Evolutionary conservation across 768 basidiomycete genomes (phyloP).

Genomic region (Boletellus emodensis): DNA sequence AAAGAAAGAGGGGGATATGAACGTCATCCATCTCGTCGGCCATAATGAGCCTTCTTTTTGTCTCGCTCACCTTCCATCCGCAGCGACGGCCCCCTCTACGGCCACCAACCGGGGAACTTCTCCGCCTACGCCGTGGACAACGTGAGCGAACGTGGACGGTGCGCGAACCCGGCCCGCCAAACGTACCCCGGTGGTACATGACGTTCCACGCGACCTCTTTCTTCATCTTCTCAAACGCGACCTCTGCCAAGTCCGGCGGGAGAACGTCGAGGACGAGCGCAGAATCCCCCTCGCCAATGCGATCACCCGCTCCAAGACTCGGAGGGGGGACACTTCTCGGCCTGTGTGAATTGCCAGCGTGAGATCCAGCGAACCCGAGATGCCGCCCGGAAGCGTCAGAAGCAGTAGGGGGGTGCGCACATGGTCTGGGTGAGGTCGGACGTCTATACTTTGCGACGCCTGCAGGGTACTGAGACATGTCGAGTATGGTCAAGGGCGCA

Average conservation of each 20-base stretch:
- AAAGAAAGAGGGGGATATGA: neutral
- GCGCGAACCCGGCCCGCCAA: neutral
- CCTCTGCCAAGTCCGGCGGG: slow-evolving; percentile 49
- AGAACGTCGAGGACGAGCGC: slow-evolving; percentile 56
- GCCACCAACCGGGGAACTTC: slow-evolving; percentile 67
- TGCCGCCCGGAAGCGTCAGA: neutral
- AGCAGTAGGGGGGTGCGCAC: slow-evolving; percentile 8
- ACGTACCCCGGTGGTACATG: slow-evolving; percentile 72
- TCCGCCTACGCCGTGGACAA: slow-evolving; percentile 47
- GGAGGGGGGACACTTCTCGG: slow-evolving; percentile 19
- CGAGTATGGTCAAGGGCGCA: slow-evolving; percentile 2
- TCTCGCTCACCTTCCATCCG: slow-evolving; percentile 44
- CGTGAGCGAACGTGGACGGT: neutral
- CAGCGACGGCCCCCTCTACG: slow-evolving; percentile 51
- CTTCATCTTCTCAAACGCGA: slow-evolving; percentile 54
- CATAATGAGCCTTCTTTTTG: slow-evolving; percentile 9
- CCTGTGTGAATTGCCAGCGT: slow-evolving; percentile 11
- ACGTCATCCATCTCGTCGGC: slow-evolving; percentile 2
- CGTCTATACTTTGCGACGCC: too few species aligned
- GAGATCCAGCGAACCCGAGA: slow-evolving; percentile 1
- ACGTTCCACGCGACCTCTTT: slow-evolving; percentile 67
- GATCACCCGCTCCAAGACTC: slow-evolving; percentile 33
- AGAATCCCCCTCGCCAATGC: slow-evolving; percentile 66
- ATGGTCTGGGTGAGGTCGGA: slow-evolving; percentile 7
- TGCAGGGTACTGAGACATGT: neutral